Evolutionary conservation across 2,329 filamentous ascomycete species (phyloP).

Genomic region (Cercospora beticola): DNA sequence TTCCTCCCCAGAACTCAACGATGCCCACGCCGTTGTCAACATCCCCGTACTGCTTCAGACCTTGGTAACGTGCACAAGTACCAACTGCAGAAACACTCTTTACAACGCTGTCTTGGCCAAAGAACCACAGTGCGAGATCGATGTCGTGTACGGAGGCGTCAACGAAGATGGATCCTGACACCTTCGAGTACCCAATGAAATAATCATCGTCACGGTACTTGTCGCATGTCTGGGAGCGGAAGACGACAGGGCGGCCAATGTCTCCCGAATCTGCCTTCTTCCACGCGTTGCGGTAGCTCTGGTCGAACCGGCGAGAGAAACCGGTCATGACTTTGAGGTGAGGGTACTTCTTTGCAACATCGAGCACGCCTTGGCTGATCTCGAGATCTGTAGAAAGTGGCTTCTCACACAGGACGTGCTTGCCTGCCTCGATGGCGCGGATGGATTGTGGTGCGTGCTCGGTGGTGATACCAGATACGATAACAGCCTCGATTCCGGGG

Average conservation of each 20-base stretch:
- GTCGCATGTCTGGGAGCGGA: background rate
- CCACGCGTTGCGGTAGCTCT: background rate
- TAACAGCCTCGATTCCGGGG: background rate
- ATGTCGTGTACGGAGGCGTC: background rate
- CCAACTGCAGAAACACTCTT: background rate
- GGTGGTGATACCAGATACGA: background rate
- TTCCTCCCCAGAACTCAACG: background rate
- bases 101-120: background rate
- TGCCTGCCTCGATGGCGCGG: background rate
- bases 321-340: background rate
- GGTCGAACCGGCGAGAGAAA: background rate
- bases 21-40: background rate
- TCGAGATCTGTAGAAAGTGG: background rate
- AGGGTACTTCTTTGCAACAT: background rate
- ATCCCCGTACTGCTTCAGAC: background rate
- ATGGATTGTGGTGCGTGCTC: background rate
- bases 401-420: background rate
- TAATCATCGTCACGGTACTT: background rate
- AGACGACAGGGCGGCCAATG: background rate
- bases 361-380: background rate
- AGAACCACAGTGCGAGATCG: background rate
- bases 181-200: background rate
- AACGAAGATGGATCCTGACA: background rate
- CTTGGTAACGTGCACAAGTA: background rate
- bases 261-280: background rate